Evolutionary conservation across 2,329 filamentous ascomycete species (phyloP), one percentile per base, ranked within the genome.

Genomic region (Rhinocladiella similis): DNA sequence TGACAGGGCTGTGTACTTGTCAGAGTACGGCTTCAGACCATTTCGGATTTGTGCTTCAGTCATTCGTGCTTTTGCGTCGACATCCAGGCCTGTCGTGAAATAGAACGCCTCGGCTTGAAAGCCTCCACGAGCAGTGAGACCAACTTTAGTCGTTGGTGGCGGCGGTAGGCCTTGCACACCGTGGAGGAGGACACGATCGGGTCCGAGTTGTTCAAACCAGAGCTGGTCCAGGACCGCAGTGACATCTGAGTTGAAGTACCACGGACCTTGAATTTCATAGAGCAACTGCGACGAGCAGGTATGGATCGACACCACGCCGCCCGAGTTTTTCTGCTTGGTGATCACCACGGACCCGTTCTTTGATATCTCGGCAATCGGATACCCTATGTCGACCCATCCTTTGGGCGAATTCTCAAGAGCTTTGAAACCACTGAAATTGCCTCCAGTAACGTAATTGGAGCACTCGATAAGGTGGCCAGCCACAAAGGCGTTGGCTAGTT

Each of bases 191-290:
- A 83, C 78, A 5, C 80, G 74, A 61, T 83, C 76, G 16, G 69
- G 68, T 1, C 73, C 75, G 4, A 79, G 55, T 51, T 84, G 75
- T 46, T 81, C 76, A 57, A 86, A 80, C 55, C 72, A 75, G 36
- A 83, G 69, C n/a, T 76, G 70, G 46, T 75, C 70, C 13, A 84
- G 68, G 13, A 80, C 64, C 0, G 81, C 81, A 0, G 77, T 82
- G 27, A 83, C 81, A 59, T 84, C 82, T 0, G 76, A 79, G 68
- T 83, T 83, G 72, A 76, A 81, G 65, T 84, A 84, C 72, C 75
- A 78, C 0, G 77, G 78, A 4, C 80, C 80, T 61, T 82, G 79
- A 14, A 82, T 77, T 65, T 82, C 80, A 63, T 82, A 83, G 1
- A 83, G 63, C 2, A 83, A 69, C 57, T 83, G 81, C 3, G 75